Evolutionary conservation across 2,329 filamentous ascomycete genomes (phyloP), one percentile per base, ranked within the genome.

Genomic region (Exophiala lecanii-corni): DNA sequence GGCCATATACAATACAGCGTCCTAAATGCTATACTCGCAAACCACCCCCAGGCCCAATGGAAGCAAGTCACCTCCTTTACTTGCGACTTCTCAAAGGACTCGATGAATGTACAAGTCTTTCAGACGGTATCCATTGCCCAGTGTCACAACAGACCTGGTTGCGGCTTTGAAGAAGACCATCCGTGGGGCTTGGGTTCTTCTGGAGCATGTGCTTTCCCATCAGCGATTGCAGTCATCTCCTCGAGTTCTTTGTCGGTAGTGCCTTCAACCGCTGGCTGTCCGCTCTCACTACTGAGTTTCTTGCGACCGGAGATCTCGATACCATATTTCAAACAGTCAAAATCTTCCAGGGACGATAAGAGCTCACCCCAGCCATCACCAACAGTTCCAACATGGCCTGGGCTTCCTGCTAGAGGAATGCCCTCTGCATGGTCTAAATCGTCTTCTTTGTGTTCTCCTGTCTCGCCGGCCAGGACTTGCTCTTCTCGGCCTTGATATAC

Each of bases 381-480:
- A 36, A 81, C 60, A 58, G 73, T 63, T 0, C 80, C 78, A 3
- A 72, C 70, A 36, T 61, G 61, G 0, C 76, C 76, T 2, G 63
- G 26, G 62, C 65, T 45, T 64, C 67, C 49, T 59, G 63, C 46
- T 63, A 64, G 4, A 58, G 55, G 41, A 55, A 59, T 4, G 59
- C 56, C 57, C 59, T 70, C 55, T 31, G 62, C 57, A 43, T 52
- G 53, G 17, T 55, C 57, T 43, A 58, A 65, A 40, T 74, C 73
- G 33, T 66, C 64, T 42, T 76, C 75, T 51, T 76, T 76, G 50
- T 79, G 83, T 66, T 84, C 80, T 1, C 85, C 86, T 17, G 84
- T 89, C 55, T 80, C 68, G 0, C 89, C 92, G 0, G 92, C 91
- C 16, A 98, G 69, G 2, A 98, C 87, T 61, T 89, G 79, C 9